Conservation (phyloP, 257 asterid species). For the Anisodus acutangulus region DNA sequence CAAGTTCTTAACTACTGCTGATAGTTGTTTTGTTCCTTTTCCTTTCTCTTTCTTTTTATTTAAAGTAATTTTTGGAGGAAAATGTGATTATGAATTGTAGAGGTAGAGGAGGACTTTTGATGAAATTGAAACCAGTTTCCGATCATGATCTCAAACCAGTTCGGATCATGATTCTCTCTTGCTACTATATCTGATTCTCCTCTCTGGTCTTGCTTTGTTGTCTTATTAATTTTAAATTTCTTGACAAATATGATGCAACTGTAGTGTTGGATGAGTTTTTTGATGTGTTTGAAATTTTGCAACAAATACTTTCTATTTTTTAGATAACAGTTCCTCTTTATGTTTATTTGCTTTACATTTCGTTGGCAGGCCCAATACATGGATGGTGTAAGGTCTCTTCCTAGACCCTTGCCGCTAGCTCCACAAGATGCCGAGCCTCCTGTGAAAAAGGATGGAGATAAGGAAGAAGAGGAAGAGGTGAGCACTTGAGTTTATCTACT, state of each 20-base stretch:
- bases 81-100: neutral
- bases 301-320: neutral
- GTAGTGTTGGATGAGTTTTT: neutral
- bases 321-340: slow-evolving; percentile 33
- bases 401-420: slow-evolving; percentile 78
- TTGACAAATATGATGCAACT: neutral
- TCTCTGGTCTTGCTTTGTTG: slow-evolving; percentile 6
- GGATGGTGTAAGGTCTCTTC: slow-evolving; percentile 74
- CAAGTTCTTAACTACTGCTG: neutral
- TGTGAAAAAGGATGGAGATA: slow-evolving; percentile 46
- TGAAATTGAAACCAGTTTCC: slow-evolving; percentile 10
- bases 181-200: slow-evolving; percentile 16
- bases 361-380: slow-evolving; percentile 58
- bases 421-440: slow-evolving; percentile 56
- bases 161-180: neutral
- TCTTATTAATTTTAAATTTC: neutral
- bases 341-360: slow-evolving; percentile 19
- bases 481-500: slow-evolving; percentile 39
- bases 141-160: slow-evolving; percentile 10
- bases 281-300: neutral
- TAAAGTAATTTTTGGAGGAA: slow-evolving; percentile 20
- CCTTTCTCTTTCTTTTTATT: neutral
- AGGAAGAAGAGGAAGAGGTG: slow-evolving; percentile 78
- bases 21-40: neutral
- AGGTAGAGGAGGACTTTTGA: neutral